These are phyloP conservation scores for Citrus reticulata DNA, from an alignment of 345 rosid species.

Conservation along the genomic window DNA sequence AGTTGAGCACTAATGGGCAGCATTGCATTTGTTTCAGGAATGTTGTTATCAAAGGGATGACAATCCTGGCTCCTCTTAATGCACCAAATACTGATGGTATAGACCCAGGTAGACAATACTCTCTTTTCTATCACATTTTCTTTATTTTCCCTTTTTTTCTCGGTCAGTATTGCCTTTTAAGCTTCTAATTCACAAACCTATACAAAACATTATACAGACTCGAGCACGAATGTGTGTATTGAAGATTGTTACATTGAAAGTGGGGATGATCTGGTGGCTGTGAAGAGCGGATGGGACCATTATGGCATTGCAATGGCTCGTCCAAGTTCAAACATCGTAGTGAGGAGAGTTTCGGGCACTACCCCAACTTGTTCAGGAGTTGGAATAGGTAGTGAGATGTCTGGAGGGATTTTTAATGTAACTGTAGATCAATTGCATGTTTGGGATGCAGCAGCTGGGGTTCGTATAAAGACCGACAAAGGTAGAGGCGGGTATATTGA, in stretches of 20 bases:
- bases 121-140: not conserved
- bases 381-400: conserved; percentile 98
- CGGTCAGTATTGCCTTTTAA: not conserved
- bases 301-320: conserved; percentile 77
- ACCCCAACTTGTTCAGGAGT: conserved; percentile 94
- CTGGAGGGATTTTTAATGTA: conserved; percentile 80
- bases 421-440: conserved; percentile 66
- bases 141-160: not conserved
- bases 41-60: conserved; percentile 80
- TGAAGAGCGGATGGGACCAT: conserved; percentile 98
- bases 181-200: not conserved
- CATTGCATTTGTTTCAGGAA: conserved; percentile 45
- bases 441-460: conserved; percentile 91
- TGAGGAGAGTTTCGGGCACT: conserved; percentile 83
- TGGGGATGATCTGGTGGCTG: conserved; percentile 94
- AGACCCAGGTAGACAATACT: conserved; percentile 67
- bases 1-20: conserved; percentile 5
- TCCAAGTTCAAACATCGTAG: conserved; percentile 78
- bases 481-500: conserved; percentile 91
- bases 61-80: conserved; percentile 84
- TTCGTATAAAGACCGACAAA: conserved; percentile 82
- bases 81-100: conserved; percentile 99
- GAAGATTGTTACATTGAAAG: conserved; percentile 95
- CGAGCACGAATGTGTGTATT: conserved; percentile 81
- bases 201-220: conserved; percentile 45